Evolutionary conservation across 495 filamentous ascomycete genomes (phyloP).

Genomic region (Cercophora newfieldiana): DNA sequence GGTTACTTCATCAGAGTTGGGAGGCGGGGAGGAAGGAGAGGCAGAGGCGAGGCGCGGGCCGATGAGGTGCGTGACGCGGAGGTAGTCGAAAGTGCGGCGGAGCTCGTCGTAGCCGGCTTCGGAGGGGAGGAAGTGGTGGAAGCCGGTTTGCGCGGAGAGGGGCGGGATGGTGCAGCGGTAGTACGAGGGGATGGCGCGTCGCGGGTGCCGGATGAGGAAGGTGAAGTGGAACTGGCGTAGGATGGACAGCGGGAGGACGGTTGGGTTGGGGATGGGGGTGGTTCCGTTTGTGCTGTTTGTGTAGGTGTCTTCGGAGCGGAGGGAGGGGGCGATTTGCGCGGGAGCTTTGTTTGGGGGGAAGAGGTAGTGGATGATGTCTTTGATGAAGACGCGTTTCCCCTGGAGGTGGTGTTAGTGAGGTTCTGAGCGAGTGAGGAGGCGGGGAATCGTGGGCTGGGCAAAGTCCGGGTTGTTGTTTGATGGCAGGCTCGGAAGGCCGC

Average conservation of each 20-base stretch:
- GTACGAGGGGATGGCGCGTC: constrained; percentile 83
- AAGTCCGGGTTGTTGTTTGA: background rate
- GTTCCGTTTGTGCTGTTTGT: constrained; percentile 69
- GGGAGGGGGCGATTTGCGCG: constrained; percentile 72
- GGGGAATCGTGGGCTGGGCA: background rate
- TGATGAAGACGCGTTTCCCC: constrained; percentile 92
- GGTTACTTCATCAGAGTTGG: constrained; percentile 29
- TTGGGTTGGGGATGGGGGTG: constrained; percentile 50
- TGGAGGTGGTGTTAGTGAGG: constrained; percentile 25
- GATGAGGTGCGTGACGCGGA: constrained; percentile 60
- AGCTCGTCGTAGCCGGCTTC: constrained; percentile 93
- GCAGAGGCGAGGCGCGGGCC: constrained; percentile 58
- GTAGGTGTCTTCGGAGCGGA: constrained; percentile 68
- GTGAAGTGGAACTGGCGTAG: constrained; percentile 83
- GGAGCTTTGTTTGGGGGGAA: constrained; percentile 68
- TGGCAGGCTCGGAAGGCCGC: background rate
- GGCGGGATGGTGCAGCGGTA: constrained; percentile 96
- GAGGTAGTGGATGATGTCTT: constrained; percentile 92
- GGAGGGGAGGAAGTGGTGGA: constrained; percentile 76
- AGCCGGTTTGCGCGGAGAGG: constrained; percentile 75
- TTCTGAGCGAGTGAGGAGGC: background rate
- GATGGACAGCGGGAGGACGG: constrained; percentile 70
- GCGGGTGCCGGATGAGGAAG: constrained; percentile 96
- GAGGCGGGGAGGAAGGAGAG: constrained; percentile 23
- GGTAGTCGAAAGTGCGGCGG: constrained; percentile 79